Base-by-base conservation (phyloP, 2,329 filamentous ascomycete genomes). In the Beauveria bassiana region DNA sequence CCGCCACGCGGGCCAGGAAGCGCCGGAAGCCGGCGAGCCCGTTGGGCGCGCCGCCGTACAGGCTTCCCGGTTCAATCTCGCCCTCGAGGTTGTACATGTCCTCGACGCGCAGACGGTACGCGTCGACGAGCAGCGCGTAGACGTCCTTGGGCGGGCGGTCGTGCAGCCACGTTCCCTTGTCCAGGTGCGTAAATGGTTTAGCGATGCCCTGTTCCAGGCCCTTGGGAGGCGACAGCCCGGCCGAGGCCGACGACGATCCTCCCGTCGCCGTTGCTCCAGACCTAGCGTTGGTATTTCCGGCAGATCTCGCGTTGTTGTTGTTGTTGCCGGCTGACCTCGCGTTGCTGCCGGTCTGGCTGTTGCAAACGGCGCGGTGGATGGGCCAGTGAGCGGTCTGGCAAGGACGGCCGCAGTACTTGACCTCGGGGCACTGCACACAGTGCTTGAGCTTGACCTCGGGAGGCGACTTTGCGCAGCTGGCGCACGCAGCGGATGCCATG, bases 351-450 rank as follows among this genome's bases (percentile, higher is more conserved):
- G 68, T 63, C 63, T 68, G 53, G 3, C 40, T 70, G 51, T 65
- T 67, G 68, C 79, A 82, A 9, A 68, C 63, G 62, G 74, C 75
- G 66, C 79, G 79, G 69, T 84, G 81, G 3, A 18, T 28, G 64
- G 79, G 79, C 79, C 78, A 84, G 66, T 83, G 74, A 1, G 69
- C 67, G 64, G 78, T 80, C 67, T 84, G 78, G 70, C 81, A 84
- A 42, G 77, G 74, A 26, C 72, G 72, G 47, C 78, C 79, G 73
- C 81, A 85, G 70, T 84, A 84, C 28, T 65, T 70, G 0, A 74
- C 72, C 0, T 65, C 65, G n/a, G 71, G 72, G 74, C 81, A 83
- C 64, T 76, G 78, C n/a, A 76, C 74, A 67, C 80, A 83, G 56
- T 69, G 64, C 63, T 74, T 77, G 47, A 77, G 68, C 16, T 58